phyloP scores from a whole-genome alignment of 2,329 filamentous ascomycete genomes.

The Alternaria ventricosa region DNA sequence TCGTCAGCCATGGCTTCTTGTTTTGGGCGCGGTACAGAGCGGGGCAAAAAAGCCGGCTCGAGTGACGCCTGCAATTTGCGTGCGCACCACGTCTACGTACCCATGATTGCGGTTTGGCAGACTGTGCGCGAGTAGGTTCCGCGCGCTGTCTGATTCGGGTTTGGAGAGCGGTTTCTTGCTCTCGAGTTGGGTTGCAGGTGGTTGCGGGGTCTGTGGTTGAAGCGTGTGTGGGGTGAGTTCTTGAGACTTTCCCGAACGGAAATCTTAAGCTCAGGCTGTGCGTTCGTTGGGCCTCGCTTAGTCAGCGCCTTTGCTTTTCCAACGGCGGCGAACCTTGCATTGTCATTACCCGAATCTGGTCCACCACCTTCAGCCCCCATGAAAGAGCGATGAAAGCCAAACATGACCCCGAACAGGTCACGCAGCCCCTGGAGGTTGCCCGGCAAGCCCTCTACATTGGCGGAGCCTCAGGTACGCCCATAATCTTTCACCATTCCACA shows the following conservation, averaged over 20 bases:
- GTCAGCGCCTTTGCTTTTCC: constrained; percentile 13
- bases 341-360: not conserved
- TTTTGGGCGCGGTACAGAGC: constrained; percentile 22
- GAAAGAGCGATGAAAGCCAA: constrained; percentile 29
- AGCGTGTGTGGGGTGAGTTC: constrained; percentile 23
- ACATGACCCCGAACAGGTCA: constrained; percentile 33
- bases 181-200: constrained; percentile 34
- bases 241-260: constrained; percentile 17
- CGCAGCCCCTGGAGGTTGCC: constrained; percentile 36
- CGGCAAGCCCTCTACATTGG: constrained; percentile 35
- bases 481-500: not conserved
- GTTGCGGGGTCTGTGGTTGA: constrained; percentile 32
- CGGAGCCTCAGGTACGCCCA: constrained; percentile 37
- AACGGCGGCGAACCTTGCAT: constrained; percentile 9
- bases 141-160: constrained; percentile 44
- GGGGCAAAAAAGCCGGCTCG: constrained; percentile 36
- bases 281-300: constrained; percentile 28
- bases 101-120: constrained; percentile 65
- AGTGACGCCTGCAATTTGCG: constrained; percentile 30
- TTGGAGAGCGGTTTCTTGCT: constrained; percentile 37
- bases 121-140: constrained; percentile 45
- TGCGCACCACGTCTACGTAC: constrained; percentile 47
- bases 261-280: constrained; percentile 39
- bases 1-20: constrained; percentile 52
- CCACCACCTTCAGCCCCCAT: constrained; percentile 20